phyloP scores from a whole-genome alignment of 2,329 filamentous ascomycete species.

The Sporothrix mexicana region DNA sequence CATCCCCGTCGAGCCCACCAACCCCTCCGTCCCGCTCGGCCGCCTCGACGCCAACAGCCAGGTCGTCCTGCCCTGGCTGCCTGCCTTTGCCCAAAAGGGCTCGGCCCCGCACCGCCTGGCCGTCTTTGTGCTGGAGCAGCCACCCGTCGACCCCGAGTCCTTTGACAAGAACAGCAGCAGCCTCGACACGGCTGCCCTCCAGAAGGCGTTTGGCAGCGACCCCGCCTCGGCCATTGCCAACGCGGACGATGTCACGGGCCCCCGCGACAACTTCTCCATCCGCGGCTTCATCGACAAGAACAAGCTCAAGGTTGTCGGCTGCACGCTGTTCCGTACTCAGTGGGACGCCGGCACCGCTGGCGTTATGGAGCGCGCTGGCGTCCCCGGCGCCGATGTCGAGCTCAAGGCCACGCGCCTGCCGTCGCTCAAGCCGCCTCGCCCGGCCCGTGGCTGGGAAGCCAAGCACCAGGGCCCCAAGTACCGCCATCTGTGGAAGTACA shows the following conservation, averaged over 20 bases:
- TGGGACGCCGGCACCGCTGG: slow-evolving; percentile 89
- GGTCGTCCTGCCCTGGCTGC: slow-evolving; percentile 79
- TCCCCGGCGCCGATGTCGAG: slow-evolving; percentile 80
- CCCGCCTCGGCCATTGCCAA: slow-evolving; percentile 32
- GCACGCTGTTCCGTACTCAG: slow-evolving; percentile 82
- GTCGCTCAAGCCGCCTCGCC: slow-evolving; percentile 66
- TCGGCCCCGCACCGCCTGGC: slow-evolving; percentile 88
- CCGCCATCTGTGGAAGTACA: slow-evolving; percentile 68
- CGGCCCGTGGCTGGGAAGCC: slow-evolving; percentile 69
- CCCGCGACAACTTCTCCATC: slow-evolving; percentile 73
- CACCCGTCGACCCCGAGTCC: slow-evolving; percentile 64
- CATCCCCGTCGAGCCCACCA: slow-evolving; percentile 59
- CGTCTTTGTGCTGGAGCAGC: slow-evolving; percentile 83
- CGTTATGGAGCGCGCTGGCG: slow-evolving; percentile 80
- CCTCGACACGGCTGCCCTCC: slow-evolving; percentile 64
- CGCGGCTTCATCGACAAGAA: slow-evolving; percentile 76
- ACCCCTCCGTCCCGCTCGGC: slow-evolving; percentile 68
- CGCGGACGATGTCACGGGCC: slow-evolving; percentile 8
- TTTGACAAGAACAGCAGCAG: slow-evolving; percentile 54
- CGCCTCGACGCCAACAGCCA: slow-evolving; percentile 65
- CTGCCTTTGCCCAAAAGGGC: slow-evolving; percentile 87
- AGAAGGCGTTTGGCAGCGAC: slow-evolving; percentile 52
- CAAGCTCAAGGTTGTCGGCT: slow-evolving; percentile 74
- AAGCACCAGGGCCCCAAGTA: slow-evolving; percentile 70
- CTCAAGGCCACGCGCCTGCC: slow-evolving; percentile 81